phyloP scores from a whole-genome alignment of 208 protist species.

The Blastocrithidia nonstop region DNA sequence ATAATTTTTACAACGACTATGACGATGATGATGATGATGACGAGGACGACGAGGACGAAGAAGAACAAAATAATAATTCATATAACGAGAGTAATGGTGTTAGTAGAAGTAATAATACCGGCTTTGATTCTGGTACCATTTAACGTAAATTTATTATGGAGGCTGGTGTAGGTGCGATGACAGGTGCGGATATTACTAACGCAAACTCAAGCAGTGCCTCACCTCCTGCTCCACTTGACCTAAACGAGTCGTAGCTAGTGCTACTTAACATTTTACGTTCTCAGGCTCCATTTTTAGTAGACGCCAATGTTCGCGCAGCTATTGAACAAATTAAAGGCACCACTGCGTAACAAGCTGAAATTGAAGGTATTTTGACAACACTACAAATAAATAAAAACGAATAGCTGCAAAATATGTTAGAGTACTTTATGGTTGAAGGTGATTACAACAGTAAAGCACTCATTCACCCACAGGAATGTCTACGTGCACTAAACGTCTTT shows the following conservation, averaged over 20 bases:
- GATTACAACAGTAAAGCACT: slow-evolving; percentile 49
- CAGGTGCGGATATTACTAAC: too few species aligned
- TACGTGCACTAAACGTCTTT: slow-evolving; percentile 69
- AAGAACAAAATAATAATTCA: not conserved
- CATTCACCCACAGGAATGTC: slow-evolving; percentile 70
- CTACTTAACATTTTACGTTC: slow-evolving; percentile 73
- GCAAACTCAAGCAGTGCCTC: not conserved
- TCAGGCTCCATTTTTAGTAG: slow-evolving; percentile 79
- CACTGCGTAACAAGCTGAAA: slow-evolving; percentile 65
- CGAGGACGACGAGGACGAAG: not conserved
- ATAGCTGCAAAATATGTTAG: slow-evolving; percentile 80
- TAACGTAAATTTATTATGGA: too few species aligned
- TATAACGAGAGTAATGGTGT: not conserved
- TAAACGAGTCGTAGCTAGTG: slow-evolving; percentile 66
- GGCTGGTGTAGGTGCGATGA: too few species aligned
- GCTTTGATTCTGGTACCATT: too few species aligned
- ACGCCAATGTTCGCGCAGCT: slow-evolving; percentile 55
- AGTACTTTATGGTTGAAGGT: slow-evolving; percentile 67
- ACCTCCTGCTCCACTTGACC: slow-evolving; percentile 10
- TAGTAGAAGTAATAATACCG: not conserved
- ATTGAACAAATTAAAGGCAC: slow-evolving; percentile 46
- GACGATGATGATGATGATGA: too few species aligned
- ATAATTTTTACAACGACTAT: not conserved
- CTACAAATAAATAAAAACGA: slow-evolving; percentile 70
- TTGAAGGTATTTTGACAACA: slow-evolving; percentile 89